Evolutionary conservation across 1,139 yeast genomes (phyloP).

Genomic region (Taphrina sp.): DNA sequence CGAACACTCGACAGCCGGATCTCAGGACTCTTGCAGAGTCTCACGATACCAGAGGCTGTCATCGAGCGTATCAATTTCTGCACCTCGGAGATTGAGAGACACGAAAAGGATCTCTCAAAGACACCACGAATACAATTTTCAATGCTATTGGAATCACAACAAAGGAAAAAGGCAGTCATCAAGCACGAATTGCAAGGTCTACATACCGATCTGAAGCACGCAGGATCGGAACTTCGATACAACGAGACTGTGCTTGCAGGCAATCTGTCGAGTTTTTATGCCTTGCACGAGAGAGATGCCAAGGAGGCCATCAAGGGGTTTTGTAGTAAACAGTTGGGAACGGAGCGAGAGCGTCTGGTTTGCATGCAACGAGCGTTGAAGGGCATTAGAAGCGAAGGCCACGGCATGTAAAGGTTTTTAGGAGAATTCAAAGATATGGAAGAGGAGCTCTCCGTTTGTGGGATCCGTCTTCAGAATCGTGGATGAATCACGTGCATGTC

Average conservation of each 20-base stretch:
- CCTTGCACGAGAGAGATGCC: conserved; percentile 12
- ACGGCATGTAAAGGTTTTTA: too few species aligned
- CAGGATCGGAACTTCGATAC: conserved; percentile 22
- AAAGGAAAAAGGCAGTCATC: conserved; percentile 17
- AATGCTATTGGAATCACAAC: conserved; percentile 17
- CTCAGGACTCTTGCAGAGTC: conserved; percentile 18
- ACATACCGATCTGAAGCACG: conserved; percentile 22
- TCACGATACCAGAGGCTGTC: conserved; percentile 7
- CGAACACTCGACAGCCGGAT: conserved; percentile 9
- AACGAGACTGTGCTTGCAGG: conserved; percentile 18
- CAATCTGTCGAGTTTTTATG: conserved; percentile 19
- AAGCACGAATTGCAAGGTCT: conserved; percentile 8
- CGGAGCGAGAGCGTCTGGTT: conserved; percentile 9
- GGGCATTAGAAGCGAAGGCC: conserved; percentile 11
- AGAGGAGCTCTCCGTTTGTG: too few species aligned
- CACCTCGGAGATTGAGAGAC: conserved; percentile 6
- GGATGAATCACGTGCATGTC: too few species aligned
- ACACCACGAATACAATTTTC: conserved; percentile 3
- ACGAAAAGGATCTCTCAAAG: conserved; percentile 6
- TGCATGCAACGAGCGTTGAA: conserved; percentile 21
- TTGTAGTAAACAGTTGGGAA: conserved; percentile 15
- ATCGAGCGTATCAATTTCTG: conserved; percentile 12
- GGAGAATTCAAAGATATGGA: too few species aligned
- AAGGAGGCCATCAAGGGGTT: conserved; percentile 2
- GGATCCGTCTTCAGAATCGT: too few species aligned